phyloP scores from a whole-genome alignment of 192 early-diverging fungal genomes.

The Linnemannia hyalina region DNA sequence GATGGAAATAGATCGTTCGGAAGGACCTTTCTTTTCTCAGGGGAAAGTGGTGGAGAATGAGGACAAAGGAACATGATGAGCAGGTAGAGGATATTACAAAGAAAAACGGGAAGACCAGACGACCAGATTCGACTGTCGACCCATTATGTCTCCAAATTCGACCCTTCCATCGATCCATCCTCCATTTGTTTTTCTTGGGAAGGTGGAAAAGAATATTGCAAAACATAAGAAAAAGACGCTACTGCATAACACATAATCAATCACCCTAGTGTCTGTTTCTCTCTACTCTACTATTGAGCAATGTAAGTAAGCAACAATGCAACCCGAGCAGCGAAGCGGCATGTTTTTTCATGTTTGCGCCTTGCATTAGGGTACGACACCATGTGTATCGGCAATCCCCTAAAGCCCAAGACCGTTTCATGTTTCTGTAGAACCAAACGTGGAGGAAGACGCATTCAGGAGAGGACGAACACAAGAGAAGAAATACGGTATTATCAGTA shows the following conservation, averaged over 20 bases:
- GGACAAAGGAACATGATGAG: too few relatives aligned
- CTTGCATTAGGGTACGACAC: not conserved
- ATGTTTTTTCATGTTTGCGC: not conserved
- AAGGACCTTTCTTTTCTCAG: constrained; percentile 3
- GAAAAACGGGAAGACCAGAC: not conserved
- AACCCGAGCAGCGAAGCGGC: not conserved
- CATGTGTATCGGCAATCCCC: not conserved
- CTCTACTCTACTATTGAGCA: not conserved
- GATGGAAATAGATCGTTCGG: constrained; percentile 3
- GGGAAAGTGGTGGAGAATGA: not conserved
- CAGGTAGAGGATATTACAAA: too few relatives aligned
- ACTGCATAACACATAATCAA: not conserved
- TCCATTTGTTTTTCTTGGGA: not conserved
- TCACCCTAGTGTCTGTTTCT: not conserved
- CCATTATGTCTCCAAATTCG: not conserved
- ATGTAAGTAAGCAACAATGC: not conserved
- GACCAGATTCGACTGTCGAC: not conserved
- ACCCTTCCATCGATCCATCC: not conserved
- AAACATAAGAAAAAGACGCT: not conserved
- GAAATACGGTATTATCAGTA: too few relatives aligned
- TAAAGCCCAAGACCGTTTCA: not conserved
- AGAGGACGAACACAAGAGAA: not conserved
- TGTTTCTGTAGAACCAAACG: not conserved
- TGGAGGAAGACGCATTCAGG: not conserved
- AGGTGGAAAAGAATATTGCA: not conserved